phyloP scores from a whole-genome alignment of 352 stramenopile genomes.

The Phytopythium chamaehyphon region DNA sequence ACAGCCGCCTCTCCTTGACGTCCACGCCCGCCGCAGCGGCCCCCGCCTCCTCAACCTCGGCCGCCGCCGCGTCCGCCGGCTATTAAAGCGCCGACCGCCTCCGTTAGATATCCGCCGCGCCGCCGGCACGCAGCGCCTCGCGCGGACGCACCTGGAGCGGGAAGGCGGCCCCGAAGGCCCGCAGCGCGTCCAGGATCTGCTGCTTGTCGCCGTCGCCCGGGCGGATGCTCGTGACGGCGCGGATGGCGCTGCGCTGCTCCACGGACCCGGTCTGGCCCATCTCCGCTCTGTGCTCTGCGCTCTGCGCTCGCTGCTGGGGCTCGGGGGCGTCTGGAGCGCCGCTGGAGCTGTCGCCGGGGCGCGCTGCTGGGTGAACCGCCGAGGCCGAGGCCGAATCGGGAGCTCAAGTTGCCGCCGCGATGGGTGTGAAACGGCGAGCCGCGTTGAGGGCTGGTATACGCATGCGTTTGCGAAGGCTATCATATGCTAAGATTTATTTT shows the following conservation, averaged over 20 bases:
- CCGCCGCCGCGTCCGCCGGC: conserved; percentile 12
- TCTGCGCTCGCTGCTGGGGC: neutral
- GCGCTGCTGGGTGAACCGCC: no score
- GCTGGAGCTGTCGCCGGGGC: no score
- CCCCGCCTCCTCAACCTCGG: conserved; percentile 20
- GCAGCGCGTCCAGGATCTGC: conserved; percentile 55
- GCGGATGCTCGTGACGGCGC: conserved; percentile 62
- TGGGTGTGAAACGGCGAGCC: no score
- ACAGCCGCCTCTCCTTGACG: conserved; percentile 76
- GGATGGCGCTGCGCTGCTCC: conserved; percentile 78
- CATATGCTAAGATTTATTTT: no score
- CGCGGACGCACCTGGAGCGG: conserved; percentile 44
- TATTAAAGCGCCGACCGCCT: neutral
- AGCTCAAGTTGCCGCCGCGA: no score
- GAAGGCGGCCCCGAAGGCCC: conserved; percentile 76
- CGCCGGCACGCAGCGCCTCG: no score
- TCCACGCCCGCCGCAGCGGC: conserved; percentile 32
- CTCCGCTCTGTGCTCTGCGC: neutral
- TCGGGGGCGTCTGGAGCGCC: neutral
- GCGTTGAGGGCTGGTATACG: no score
- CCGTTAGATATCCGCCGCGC: neutral
- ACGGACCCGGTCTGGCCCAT: conserved; percentile 81
- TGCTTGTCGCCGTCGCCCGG: conserved; percentile 24
- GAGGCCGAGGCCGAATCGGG: no score
- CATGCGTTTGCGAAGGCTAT: no score